These are phyloP conservation scores for Diaporthe citri DNA, from an alignment of 2,329 filamentous ascomycete genomes.

Conservation along the genomic window DNA sequence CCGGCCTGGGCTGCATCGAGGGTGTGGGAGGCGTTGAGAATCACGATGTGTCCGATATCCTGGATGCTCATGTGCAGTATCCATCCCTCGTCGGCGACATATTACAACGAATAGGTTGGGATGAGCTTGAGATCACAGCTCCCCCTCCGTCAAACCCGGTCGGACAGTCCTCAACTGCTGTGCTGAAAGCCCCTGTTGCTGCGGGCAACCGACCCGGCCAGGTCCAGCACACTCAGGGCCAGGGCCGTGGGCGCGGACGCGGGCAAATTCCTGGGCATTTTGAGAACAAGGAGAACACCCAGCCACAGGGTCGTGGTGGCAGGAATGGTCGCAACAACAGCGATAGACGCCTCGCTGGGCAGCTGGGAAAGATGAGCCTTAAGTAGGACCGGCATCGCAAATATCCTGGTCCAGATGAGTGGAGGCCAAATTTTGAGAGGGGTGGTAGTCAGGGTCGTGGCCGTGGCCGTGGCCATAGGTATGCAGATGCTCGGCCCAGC, in stretches of 20 bases:
- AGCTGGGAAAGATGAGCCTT: slow-evolving; percentile 39
- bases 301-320: slow-evolving; percentile 36
- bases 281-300: slow-evolving; percentile 38
- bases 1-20: slow-evolving; percentile 81
- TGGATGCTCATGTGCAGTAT: slow-evolving; percentile 79
- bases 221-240: slow-evolving; percentile 8
- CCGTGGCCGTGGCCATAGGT: not conserved
- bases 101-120: slow-evolving; percentile 75
- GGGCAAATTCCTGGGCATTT: not conserved
- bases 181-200: slow-evolving; percentile 17
- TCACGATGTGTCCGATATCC: slow-evolving; percentile 73
- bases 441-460: not conserved
- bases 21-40: slow-evolving; percentile 77
- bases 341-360: slow-evolving; percentile 36
- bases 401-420: slow-evolving; percentile 19
- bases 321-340: slow-evolving; percentile 28
- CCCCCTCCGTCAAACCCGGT: slow-evolving; percentile 7
- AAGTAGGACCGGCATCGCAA: slow-evolving; percentile 39
- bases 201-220: not conserved
- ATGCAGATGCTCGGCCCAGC: not conserved
- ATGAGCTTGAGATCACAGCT: slow-evolving; percentile 63
- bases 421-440: not conserved
- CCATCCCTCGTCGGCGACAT: slow-evolving; percentile 76
- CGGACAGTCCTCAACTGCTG: not conserved
- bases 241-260: slow-evolving; percentile 16